Evolutionary conservation across 2,329 filamentous ascomycete genomes (phyloP), one percentile per base, ranked within the genome.

Genomic region (Aspergillus amoenus): DNA sequence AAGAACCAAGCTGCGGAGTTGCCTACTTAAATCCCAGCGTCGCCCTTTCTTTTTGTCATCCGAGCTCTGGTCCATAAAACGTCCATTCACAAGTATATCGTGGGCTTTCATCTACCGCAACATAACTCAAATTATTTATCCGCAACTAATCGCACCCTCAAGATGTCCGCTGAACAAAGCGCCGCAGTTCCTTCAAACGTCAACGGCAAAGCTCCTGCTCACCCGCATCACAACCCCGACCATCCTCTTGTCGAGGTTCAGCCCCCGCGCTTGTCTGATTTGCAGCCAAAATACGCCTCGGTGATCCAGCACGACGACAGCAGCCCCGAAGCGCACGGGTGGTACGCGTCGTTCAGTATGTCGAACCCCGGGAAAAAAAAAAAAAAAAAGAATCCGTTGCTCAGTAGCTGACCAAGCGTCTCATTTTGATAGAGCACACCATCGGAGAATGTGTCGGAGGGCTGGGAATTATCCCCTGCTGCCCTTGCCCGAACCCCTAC

Each of bases 401-500:
- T 11, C 37, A 27, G 40, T 21, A 18, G 49, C 37, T 54, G 45
- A 64, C 39, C 22, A 47, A 40, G 46, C 21, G 11, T 32, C 40
- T 6, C 15, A 59, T 65, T 56, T 63, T 24, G 21, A 57, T 64
- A 86, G 85, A 95, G 75, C 90, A 93, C 73, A 75, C 79, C 15
- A 78, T 97, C 7, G 94, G 94, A 63, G 73, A 83, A 52, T 79
- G 83, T 66, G 81, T 97, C 54, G 94, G 94, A 66, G 89, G 86
- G 45, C 70, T 90, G 21, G 94, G 94, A 50, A 92, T 94, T 17
- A 82, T 97, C 65, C 94, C 94, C 4, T 96, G 93, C 85, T 96
- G 93, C 74, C 78, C 96, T 77, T 97, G 90, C 79, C 94, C 94
- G 49, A 99, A 99, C 78, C 94, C 93, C 3, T 97, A 93, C 84